phyloP scores from a whole-genome alignment of 225 moss, liverwort and hornwort species.

The Bryum argenteum region DNA sequence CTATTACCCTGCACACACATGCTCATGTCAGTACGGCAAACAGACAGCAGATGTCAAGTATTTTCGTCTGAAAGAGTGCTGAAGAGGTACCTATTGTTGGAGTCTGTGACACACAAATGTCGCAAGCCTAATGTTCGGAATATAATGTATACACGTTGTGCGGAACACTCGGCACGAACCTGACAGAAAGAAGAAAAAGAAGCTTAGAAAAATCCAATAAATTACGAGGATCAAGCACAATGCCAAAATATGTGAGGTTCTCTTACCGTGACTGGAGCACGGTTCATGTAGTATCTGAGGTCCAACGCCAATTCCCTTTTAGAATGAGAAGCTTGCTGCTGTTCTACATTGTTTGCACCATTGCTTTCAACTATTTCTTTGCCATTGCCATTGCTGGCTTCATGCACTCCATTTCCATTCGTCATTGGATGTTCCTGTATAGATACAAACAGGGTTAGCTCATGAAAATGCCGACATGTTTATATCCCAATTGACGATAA shows the following conservation, averaged over 20 bases:
- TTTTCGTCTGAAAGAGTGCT: not conserved
- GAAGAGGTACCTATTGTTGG: slow-evolving; percentile 59
- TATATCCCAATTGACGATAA: no score
- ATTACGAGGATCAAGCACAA: not conserved
- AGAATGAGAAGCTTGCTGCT: slow-evolving; percentile 24
- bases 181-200: slow-evolving; percentile 32
- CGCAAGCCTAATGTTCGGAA: slow-evolving; percentile 80
- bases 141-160: slow-evolving; percentile 76
- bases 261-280: slow-evolving; percentile 78
- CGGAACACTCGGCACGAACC: slow-evolving; percentile 85
- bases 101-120: slow-evolving; percentile 81
- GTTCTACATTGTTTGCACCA: slow-evolving; percentile 22
- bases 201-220: slow-evolving; percentile 1
- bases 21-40: slow-evolving; percentile 17
- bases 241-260: not conserved
- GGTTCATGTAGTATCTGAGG: slow-evolving; percentile 81
- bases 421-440: slow-evolving; percentile 39
- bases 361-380: slow-evolving; percentile 36
- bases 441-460: not conserved
- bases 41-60: not conserved
- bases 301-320: slow-evolving; percentile 60
- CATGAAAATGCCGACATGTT: not conserved
- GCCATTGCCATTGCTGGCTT: slow-evolving; percentile 27
- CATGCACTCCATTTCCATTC: slow-evolving; percentile 49
- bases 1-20: slow-evolving; percentile 65